Conservation (phyloP, 23 red algal genomes). For the Gracilaria domingensis region DNA sequence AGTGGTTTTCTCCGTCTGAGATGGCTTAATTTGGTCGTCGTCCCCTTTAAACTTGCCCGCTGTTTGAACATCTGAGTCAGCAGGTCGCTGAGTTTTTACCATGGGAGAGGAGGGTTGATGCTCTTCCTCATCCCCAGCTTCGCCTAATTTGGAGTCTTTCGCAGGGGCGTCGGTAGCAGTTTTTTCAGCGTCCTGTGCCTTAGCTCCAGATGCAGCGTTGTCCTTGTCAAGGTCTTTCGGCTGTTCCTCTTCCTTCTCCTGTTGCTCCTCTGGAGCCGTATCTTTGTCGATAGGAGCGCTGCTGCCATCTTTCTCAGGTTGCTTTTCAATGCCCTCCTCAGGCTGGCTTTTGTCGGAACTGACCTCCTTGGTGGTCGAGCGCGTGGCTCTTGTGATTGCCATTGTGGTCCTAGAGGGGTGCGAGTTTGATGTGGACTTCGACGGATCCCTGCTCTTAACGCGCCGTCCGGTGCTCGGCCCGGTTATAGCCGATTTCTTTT, state of each 20-base stretch:
- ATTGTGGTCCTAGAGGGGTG: not conserved
- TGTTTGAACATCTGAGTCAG: not conserved
- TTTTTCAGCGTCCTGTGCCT: not conserved
- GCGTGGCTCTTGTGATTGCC: conserved; percentile 6
- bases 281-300: not conserved
- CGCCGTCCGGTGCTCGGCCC: not conserved
- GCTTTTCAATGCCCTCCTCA: not conserved
- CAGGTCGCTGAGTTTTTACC: not conserved
- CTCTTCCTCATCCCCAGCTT: not conserved
- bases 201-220: not conserved
- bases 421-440: not conserved
- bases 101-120: not conserved
- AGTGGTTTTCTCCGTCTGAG: not conserved
- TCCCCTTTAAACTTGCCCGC: not conserved
- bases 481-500: not conserved
- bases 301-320: not conserved
- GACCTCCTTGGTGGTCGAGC: not conserved
- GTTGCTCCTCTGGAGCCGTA: not conserved
- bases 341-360: not conserved
- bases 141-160: not conserved
- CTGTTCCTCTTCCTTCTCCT: not conserved
- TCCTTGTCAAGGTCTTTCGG: not conserved
- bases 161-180: not conserved
- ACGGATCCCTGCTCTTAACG: not conserved
- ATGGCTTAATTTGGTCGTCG: not conserved